Evolutionary conservation across 208 protist genomes (phyloP).

Genomic region (Jaenimonas drosophilae): DNA sequence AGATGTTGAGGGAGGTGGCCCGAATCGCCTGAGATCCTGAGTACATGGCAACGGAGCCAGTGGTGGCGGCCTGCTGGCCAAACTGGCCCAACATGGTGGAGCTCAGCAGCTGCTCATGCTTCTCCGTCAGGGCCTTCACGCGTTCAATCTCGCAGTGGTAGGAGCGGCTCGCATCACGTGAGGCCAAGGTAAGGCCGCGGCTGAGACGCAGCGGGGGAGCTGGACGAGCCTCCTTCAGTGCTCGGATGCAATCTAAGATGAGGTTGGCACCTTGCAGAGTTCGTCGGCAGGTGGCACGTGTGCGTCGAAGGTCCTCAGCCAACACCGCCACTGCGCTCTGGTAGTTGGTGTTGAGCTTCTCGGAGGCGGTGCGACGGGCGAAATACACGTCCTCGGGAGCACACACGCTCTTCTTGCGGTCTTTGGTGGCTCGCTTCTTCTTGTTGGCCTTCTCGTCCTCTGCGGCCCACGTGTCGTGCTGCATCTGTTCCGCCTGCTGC

Average conservation of each 20-base stretch:
- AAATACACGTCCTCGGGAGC: slow-evolving; percentile 10
- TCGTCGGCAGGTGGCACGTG: slow-evolving; percentile 36
- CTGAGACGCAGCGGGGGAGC: slow-evolving; percentile 24
- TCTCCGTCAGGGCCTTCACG: not conserved
- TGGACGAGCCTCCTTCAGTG: slow-evolving; percentile 23
- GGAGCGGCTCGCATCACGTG: slow-evolving; percentile 27
- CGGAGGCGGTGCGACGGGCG: slow-evolving; percentile 6
- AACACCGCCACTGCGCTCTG: slow-evolving; percentile 6
- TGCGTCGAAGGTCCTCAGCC: slow-evolving; percentile 12
- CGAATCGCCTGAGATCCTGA: not conserved
- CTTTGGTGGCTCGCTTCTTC: slow-evolving; percentile 8
- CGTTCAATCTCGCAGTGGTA: slow-evolving; percentile 5
- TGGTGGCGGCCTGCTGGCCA: not conserved
- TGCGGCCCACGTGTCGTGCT: slow-evolving; percentile 32
- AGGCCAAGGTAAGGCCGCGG: slow-evolving; percentile 55
- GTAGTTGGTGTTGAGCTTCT: slow-evolving; percentile 13
- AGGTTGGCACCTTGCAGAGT: slow-evolving; percentile 57
- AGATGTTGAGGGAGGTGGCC: not conserved
- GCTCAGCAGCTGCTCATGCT: not conserved
- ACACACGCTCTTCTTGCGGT: not conserved
- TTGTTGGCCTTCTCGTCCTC: slow-evolving; percentile 43
- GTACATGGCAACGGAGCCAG: no score
- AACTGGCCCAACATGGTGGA: not conserved
- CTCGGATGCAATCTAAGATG: slow-evolving; percentile 43
- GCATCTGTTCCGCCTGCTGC: slow-evolving; percentile 20